Percentiles rank a stretch among this genome's conserved stretches.
phyloP scores from a whole-genome alignment of 169 alveolate genomes.

The Cyclospora cayetanensis region DNA sequence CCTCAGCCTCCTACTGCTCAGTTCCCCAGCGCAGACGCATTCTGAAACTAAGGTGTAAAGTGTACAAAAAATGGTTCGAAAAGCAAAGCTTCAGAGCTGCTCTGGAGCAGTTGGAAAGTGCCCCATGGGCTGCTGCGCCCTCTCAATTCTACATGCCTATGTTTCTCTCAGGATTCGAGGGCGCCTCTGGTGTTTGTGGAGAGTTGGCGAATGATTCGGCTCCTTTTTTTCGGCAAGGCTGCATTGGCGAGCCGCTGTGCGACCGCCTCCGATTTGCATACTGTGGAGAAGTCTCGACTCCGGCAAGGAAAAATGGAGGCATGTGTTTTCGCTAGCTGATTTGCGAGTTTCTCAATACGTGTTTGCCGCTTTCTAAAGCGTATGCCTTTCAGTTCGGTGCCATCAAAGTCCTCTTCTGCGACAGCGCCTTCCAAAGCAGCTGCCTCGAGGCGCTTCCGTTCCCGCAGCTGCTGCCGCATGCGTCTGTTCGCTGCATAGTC shows the following conservation, averaged over 20 bases:
- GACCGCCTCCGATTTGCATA: background rate
- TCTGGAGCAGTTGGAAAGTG: too few relatives aligned
- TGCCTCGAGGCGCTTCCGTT: background rate
- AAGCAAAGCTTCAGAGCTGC: too few relatives aligned
- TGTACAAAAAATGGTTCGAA: too few relatives aligned
- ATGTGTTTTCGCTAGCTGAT: background rate
- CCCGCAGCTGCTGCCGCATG: constrained; percentile 28
- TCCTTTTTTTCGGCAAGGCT: background rate
- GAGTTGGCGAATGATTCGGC: background rate
- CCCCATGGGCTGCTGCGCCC: too few relatives aligned
- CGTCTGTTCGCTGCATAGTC: constrained; percentile 24
- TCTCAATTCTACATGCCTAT: too few relatives aligned
- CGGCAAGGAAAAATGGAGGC: background rate
- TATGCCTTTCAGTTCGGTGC: background rate
- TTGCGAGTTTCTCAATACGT: background rate
- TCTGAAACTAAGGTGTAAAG: too few relatives aligned
- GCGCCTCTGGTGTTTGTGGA: too few relatives aligned
- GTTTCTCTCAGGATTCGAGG: too few relatives aligned
- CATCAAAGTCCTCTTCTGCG: background rate
- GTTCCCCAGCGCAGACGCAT: too few relatives aligned
- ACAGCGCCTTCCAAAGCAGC: background rate
- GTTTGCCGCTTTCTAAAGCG: background rate
- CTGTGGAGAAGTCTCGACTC: background rate
- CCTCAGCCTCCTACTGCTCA: too few relatives aligned
- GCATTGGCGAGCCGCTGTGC: background rate